These are phyloP conservation scores for Rhododendron simsii DNA, from an alignment of 148 eudicot species.

Conservation along the genomic window DNA sequence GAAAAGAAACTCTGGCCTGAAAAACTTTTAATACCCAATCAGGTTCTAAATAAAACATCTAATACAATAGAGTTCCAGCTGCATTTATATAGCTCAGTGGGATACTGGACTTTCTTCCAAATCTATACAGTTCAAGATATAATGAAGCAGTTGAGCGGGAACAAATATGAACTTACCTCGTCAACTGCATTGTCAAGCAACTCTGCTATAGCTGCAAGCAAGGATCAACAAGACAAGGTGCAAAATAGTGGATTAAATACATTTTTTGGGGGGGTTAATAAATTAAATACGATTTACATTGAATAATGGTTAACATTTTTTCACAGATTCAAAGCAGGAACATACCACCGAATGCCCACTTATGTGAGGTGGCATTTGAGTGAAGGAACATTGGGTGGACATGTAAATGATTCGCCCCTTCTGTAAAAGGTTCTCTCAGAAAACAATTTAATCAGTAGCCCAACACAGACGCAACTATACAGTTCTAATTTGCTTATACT, in stretches of 20 bases:
- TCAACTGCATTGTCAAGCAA: conserved; percentile 77
- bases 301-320: background rate
- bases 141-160: background rate
- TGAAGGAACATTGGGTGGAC: conserved; percentile 90
- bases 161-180: conserved; percentile 38
- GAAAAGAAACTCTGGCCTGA: background rate
- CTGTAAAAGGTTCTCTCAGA: conserved; percentile 27
- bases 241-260: background rate
- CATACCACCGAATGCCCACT: conserved; percentile 96
- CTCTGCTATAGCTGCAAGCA: conserved; percentile 62
- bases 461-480: background rate
- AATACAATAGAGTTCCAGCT: background rate
- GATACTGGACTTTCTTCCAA: background rate
- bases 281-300: background rate
- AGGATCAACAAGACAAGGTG: conserved; percentile 1
- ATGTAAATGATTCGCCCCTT: conserved; percentile 51
- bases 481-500: background rate
- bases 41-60: background rate
- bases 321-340: background rate
- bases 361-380: conserved; percentile 95
- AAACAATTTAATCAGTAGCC: background rate
- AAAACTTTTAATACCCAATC: background rate
- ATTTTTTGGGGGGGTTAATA: background rate
- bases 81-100: background rate
- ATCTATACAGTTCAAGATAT: background rate